phyloP scores from a whole-genome alignment of 2,329 filamentous ascomycete genomes.

The Trichoderma koningii region DNA sequence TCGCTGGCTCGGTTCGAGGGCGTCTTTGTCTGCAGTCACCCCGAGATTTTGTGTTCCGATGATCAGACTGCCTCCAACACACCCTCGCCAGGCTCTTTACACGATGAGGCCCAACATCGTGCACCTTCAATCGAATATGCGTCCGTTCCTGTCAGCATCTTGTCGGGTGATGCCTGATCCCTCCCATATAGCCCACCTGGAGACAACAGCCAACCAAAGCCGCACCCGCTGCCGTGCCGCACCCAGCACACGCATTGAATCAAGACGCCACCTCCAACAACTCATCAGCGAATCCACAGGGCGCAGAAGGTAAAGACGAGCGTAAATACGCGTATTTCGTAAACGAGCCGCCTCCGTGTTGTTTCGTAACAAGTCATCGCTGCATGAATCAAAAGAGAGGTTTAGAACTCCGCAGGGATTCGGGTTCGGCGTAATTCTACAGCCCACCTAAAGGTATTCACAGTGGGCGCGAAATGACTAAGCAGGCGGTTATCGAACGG shows the following conservation, averaged over 20 bases:
- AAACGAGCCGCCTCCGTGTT: neutral
- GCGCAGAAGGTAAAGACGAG: neutral
- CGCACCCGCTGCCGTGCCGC: neutral
- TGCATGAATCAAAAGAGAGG: neutral
- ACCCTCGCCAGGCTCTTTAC: neutral
- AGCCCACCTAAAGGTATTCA: slow-evolving; percentile 19
- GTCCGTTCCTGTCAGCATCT: slow-evolving; percentile 9
- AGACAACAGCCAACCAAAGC: neutral
- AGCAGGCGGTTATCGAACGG: neutral
- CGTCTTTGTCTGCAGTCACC: no score
- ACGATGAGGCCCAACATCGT: neutral
- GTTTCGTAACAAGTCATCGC: neutral
- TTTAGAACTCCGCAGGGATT: slow-evolving; percentile 7
- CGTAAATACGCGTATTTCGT: slow-evolving; percentile 4
- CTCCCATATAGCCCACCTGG: neutral
- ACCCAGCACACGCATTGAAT: neutral
- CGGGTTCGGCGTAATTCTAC: slow-evolving; percentile 25
- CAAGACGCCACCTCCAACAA: neutral
- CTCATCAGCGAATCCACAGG: neutral
- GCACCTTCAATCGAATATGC: neutral
- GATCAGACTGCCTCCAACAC: neutral
- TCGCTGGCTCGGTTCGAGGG: neutral
- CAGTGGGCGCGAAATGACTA: neutral
- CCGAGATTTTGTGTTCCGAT: no score
- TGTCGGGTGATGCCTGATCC: neutral